Evolutionary conservation across 352 stramenopile genomes (phyloP).

Genomic region (Globisporangium yorkense): DNA sequence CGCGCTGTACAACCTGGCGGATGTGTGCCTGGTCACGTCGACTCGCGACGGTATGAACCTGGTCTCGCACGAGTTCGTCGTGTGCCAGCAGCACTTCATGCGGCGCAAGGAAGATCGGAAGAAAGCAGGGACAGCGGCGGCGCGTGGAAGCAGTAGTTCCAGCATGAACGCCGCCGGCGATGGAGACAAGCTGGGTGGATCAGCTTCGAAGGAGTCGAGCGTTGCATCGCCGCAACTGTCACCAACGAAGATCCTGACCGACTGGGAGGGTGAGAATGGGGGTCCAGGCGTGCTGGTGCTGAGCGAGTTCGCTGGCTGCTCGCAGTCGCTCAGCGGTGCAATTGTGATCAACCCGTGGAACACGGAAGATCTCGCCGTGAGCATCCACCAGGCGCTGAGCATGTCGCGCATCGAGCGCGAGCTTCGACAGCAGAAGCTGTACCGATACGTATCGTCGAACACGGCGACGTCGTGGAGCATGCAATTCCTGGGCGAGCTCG

Average conservation of each 20-base stretch:
- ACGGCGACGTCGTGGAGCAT: slow-evolving; percentile 81
- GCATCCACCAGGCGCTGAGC: slow-evolving; percentile 78
- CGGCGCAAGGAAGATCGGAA: slow-evolving; percentile 63
- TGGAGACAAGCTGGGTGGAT: background rate
- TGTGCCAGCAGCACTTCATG: slow-evolving; percentile 84
- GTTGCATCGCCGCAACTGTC: slow-evolving; percentile 22
- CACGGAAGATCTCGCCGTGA: slow-evolving; percentile 77
- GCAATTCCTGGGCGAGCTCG: slow-evolving; percentile 72
- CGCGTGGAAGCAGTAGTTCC: slow-evolving; percentile 3
- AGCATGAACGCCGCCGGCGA: background rate
- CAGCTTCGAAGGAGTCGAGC: slow-evolving; percentile 17
- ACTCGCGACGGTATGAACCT: slow-evolving; percentile 89
- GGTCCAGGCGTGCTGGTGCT: slow-evolving; percentile 83
- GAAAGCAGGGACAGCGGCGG: slow-evolving; percentile 34
- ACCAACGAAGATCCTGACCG: slow-evolving; percentile 49
- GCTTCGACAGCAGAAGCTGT: slow-evolving; percentile 87
- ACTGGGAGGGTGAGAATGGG: slow-evolving; percentile 75
- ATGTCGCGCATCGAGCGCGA: slow-evolving; percentile 81
- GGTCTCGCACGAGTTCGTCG: slow-evolving; percentile 87
- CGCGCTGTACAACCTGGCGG: slow-evolving; percentile 84
- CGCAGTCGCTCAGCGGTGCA: slow-evolving; percentile 81
- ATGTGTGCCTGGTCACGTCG: slow-evolving; percentile 87
- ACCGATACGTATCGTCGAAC: slow-evolving; percentile 84
- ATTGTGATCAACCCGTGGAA: slow-evolving; percentile 88
- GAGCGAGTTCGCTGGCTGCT: slow-evolving; percentile 86